A percentile compares a stretch with the other conserved stretches of the same genome.
Conservation (phyloP, 2,329 filamentous ascomycete genomes). For the Scolecobasidium constrictum region DNA sequence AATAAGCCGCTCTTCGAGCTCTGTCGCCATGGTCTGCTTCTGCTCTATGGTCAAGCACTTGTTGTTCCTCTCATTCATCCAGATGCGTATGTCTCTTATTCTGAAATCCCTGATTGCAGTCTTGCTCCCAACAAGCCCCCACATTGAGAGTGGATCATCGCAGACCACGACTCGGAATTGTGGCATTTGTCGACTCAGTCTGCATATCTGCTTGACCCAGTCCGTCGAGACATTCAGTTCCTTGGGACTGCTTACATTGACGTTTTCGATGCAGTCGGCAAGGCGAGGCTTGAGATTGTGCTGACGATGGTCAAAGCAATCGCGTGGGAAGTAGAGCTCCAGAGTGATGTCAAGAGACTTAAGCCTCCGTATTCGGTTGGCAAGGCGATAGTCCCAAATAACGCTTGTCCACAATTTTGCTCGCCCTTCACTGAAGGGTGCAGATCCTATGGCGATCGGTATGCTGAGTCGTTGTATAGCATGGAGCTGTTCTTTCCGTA, state of each 20-base stretch:
- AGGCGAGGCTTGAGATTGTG: background rate
- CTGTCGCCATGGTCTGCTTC: slow-evolving; percentile 3
- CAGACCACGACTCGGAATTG: slow-evolving; percentile 4
- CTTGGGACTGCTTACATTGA: background rate
- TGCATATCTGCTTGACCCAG: background rate
- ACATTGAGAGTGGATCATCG: slow-evolving; percentile 6
- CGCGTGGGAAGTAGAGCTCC: slow-evolving; percentile 7
- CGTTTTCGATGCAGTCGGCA: background rate
- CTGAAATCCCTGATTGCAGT: slow-evolving; percentile 1
- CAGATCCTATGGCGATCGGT: slow-evolving; percentile 3
- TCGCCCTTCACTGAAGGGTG: slow-evolving; percentile 4
- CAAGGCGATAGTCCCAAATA: slow-evolving; percentile 2
- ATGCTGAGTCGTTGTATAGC: slow-evolving; percentile 3
- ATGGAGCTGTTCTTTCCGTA: background rate
- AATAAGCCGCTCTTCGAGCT: slow-evolving; percentile 1
- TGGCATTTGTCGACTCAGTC: background rate
- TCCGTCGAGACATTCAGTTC: slow-evolving; percentile 1
- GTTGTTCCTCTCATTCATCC: slow-evolving; percentile 2
- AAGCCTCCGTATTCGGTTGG: background rate
- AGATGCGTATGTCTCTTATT: background rate
- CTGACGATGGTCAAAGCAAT: background rate
- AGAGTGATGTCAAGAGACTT: slow-evolving; percentile 1
- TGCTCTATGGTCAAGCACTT: slow-evolving; percentile 7
- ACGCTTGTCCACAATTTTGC: slow-evolving; percentile 1
- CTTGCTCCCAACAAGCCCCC: slow-evolving; percentile 1